Evolutionary conservation across 331 rosid genomes (phyloP), one percentile per base, ranked within the genome.

Genomic region (Rosa hybrid): DNA sequence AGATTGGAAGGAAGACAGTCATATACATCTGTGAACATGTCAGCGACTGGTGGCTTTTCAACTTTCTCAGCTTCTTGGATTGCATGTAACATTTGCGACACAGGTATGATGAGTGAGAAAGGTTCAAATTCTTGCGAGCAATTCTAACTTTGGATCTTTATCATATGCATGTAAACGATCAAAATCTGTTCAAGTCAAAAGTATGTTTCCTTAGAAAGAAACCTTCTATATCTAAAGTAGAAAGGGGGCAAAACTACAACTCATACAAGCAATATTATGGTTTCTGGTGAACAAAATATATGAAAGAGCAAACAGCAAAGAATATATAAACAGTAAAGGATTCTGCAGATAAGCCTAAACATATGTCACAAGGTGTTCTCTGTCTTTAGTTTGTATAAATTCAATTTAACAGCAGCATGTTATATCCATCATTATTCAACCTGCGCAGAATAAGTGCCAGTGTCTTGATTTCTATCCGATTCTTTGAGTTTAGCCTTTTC

Each of bases 51-150:
- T 38, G 99, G 99, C 78, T 91, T 95, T 68, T 87, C 92, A 49
- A 77, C 77, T 75, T 86, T 86, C 86, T 95, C 99, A 12, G 99
- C 98, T 46, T 84, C 91, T 81, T 93, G 99, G 86, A 95, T 93
- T 65, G 92, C 93, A 79, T 86, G 90, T 63, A 93, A 82, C 51
- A 92, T 39, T 98, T 91, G 89, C 80, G 62, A 67, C 48, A 86
- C 82, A 81, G 77, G 68, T 45, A 76, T 21, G 23, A 13, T 4
- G 51, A 12, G 60, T 82, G 51, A 84, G 81, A 76, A 38, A 49
- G 9, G 48, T 51, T 9, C 49, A 68, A 46, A 30, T 7, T 54
- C 63, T 42, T 44, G 12, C 12, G 8, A 27, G 6, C 27, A 78
- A 56, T 16, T 41, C 16, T 49, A 13, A 64, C 65, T 59, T 59